phyloP scores from a whole-genome alignment of 345 rosid genomes.

The Arabis hirsuta region DNA sequence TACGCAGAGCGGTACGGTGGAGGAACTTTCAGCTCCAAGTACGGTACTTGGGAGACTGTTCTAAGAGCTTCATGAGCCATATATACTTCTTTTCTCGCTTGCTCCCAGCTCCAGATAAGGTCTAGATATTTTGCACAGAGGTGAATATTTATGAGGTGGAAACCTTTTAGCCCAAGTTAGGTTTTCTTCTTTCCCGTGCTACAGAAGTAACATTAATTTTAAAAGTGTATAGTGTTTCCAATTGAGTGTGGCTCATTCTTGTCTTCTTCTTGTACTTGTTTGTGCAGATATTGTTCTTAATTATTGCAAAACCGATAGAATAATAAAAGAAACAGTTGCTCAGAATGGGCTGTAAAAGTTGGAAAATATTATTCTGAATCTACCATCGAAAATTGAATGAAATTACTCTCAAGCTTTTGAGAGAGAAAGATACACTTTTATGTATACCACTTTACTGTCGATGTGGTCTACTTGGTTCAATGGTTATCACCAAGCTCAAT shows the following conservation, averaged over 20 bases:
- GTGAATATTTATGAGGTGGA: background rate
- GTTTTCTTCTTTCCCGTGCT: background rate
- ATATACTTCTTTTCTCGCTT: background rate
- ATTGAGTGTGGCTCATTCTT: background rate
- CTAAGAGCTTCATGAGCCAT: slow-evolving; percentile 19
- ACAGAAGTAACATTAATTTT: slow-evolving; percentile 6
- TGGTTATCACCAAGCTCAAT: no score
- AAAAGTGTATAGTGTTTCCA: background rate
- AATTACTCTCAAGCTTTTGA: no score
- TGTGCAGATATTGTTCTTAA: background rate
- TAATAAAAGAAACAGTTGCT: background rate
- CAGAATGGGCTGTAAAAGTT: no score
- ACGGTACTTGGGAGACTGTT: slow-evolving; percentile 67
- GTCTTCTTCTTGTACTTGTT: background rate
- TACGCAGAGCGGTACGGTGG: slow-evolving; percentile 60
- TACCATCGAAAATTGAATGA: no score
- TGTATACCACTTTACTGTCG: no score
- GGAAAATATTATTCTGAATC: no score
- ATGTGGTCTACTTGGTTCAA: no score
- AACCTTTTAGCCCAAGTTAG: slow-evolving; percentile 6
- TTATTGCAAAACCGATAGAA: background rate
- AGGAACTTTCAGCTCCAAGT: slow-evolving; percentile 77
- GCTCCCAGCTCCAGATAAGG: background rate
- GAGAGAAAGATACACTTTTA: no score
- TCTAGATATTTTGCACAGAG: background rate